These are phyloP conservation scores for Cicer yamashitae DNA, from an alignment of 306 rosid genomes.

Conservation along the genomic window DNA sequence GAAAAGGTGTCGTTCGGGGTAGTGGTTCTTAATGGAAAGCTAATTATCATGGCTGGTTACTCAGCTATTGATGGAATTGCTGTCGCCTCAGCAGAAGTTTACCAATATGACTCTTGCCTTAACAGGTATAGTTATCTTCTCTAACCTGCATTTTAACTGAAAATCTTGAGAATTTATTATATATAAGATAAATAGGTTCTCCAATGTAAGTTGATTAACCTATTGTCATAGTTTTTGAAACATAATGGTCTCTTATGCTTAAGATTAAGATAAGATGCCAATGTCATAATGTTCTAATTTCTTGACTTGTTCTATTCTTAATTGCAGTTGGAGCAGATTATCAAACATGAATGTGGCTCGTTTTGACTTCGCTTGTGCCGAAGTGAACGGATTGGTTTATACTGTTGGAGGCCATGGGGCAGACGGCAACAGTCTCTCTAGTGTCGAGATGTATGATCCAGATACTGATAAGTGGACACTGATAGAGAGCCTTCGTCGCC, in stretches of 20 bases:
- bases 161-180: constrained; percentile 23
- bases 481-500: constrained; percentile 88
- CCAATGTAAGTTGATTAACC: constrained; percentile 4
- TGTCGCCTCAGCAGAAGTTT: constrained; percentile 69
- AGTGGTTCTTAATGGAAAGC: constrained; percentile 78
- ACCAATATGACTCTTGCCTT: constrained; percentile 79
- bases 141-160: constrained; percentile 28
- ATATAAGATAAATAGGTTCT: constrained; percentile 2
- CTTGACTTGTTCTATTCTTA: constrained; percentile 27
- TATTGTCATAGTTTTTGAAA: constrained; percentile 23
- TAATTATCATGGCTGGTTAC: constrained; percentile 80
- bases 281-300: neutral
- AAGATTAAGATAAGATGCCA: neutral
- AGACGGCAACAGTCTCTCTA: constrained; percentile 70
- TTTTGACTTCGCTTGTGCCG: constrained; percentile 83
- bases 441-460: constrained; percentile 84
- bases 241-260: constrained; percentile 11
- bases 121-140: constrained; percentile 47
- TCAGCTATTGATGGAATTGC: constrained; percentile 50
- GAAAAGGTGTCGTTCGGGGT: constrained; percentile 66
- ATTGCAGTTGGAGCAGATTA: constrained; percentile 80
- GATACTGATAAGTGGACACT: constrained; percentile 73
- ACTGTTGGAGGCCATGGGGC: constrained; percentile 79
- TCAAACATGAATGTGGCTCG: constrained; percentile 77
- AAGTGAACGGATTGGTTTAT: constrained; percentile 72